These are phyloP conservation scores for Erodium chrysanthum DNA, from an alignment of 441 rosid species.

Conservation along the genomic window DNA sequence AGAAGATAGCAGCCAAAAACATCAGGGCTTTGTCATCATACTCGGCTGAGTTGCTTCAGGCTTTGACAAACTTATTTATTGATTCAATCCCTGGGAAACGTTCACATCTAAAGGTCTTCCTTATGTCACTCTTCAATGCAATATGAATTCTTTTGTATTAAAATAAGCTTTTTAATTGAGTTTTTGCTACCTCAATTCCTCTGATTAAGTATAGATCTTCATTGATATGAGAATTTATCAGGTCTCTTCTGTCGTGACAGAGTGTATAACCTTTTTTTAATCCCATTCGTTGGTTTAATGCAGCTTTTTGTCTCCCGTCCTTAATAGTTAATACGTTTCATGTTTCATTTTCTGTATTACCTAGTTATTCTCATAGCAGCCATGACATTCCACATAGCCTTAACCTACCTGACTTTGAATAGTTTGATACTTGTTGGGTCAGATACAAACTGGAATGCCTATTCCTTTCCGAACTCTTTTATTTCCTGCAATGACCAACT, in stretches of 20 bases:
- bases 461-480: too few species aligned
- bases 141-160: not conserved
- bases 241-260: not conserved
- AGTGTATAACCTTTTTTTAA: too few species aligned
- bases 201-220: not conserved
- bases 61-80: constrained; percentile 48
- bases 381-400: too few species aligned
- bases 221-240: not conserved
- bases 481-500: too few species aligned
- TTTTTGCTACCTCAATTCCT: not conserved
- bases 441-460: too few species aligned
- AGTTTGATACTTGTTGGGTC: too few species aligned
- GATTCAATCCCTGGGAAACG: constrained; percentile 41
- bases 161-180: not conserved
- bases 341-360: too few species aligned
- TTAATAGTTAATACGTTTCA: too few species aligned
- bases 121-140: constrained; percentile 8
- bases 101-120: constrained; percentile 52
- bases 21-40: constrained; percentile 54
- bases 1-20: constrained; percentile 61
- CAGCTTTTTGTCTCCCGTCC: too few species aligned
- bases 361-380: too few species aligned
- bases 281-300: too few species aligned
- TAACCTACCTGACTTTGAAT: too few species aligned
- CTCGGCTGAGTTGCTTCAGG: constrained; percentile 59